Percentiles rank a stretch among this genome's conserved stretches.
Conservation (phyloP, 495 filamentous ascomycete species). For the Penicillium coffeae region DNA sequence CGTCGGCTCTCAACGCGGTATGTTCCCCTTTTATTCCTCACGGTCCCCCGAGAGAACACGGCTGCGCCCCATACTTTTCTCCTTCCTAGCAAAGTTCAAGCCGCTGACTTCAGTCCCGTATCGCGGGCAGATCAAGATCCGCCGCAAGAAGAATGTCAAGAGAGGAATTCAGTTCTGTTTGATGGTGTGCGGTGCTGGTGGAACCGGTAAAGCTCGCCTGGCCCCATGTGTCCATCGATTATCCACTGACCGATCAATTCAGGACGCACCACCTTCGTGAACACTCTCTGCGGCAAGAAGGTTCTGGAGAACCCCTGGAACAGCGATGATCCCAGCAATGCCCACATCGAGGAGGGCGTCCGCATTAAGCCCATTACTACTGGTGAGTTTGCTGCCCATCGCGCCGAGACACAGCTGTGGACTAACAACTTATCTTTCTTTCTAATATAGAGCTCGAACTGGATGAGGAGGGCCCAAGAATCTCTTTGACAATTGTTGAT, state of each 20-base stretch:
- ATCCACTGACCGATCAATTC: constrained; percentile 21
- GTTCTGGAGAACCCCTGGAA: constrained; percentile 79
- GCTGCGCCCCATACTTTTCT: constrained; percentile 29
- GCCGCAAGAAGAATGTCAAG: constrained; percentile 99
- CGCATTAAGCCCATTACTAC: constrained; percentile 98
- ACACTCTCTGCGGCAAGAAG: constrained; percentile 94
- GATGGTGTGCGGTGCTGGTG: constrained; percentile 99
- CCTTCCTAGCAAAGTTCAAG: constrained; percentile 15
- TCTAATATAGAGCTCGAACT: constrained; percentile 73
- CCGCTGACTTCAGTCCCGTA: constrained; percentile 21
- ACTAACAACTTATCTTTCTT: not conserved
- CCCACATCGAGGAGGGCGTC: constrained; percentile 93
- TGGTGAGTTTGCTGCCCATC: constrained; percentile 55
- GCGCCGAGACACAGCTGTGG: not conserved
- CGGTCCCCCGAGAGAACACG: constrained; percentile 26
- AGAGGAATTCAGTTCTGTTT: constrained; percentile 99
- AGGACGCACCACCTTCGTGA: constrained; percentile 99
- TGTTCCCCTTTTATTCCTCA: constrained; percentile 41
- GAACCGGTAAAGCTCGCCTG: constrained; percentile 71
- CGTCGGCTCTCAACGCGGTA: constrained; percentile 60
- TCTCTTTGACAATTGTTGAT: constrained; percentile 96
- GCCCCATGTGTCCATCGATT: constrained; percentile 17
- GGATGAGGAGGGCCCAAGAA: constrained; percentile 97
- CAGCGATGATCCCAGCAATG: constrained; percentile 78
- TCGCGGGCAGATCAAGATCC: constrained; percentile 75